A percentile compares a stretch with the other conserved stretches of the same genome.
Evolutionary conservation across 1,284 basidiomycete species (phyloP).

Genomic region (Moesziomyces globuligerus): DNA sequence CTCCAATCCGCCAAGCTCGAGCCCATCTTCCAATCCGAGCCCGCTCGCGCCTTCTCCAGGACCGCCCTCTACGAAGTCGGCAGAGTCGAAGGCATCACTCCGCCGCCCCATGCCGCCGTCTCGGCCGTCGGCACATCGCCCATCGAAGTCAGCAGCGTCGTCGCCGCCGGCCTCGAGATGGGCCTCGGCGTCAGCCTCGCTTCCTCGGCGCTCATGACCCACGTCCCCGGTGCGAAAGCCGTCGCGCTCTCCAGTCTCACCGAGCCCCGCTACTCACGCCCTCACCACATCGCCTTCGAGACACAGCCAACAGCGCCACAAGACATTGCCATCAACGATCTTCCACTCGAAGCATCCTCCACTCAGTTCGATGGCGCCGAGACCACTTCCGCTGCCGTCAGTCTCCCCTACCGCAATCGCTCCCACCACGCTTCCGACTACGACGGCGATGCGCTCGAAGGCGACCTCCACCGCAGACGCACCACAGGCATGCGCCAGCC

Average conservation of each 20-base stretch:
- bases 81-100: conserved; percentile 44
- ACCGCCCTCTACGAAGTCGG: conserved; percentile 39
- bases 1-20: conserved; percentile 9
- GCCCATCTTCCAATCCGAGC: conserved; percentile 9
- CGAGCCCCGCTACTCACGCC: conserved; percentile 45
- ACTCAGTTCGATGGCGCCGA: conserved; percentile 17
- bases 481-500: conserved; percentile 32
- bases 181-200: conserved; percentile 54
- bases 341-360: conserved; percentile 1
- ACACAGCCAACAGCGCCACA: neutral
- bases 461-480: conserved; percentile 38
- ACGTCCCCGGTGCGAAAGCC: conserved; percentile 22
- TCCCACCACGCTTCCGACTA: conserved; percentile 15
- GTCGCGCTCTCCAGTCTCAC: conserved; percentile 36
- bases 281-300: conserved; percentile 20
- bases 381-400: conserved; percentile 18
- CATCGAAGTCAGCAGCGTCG: conserved; percentile 48
- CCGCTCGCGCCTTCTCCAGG: conserved; percentile 31
- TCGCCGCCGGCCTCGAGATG: conserved; percentile 56
- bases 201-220: conserved; percentile 42
- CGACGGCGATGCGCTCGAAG: conserved; percentile 16
- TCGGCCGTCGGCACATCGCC: conserved; percentile 30
- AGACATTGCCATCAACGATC: conserved; percentile 1
- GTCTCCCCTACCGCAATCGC: conserved; percentile 25
- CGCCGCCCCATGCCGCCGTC: conserved; percentile 24